Evolutionary conservation across 331 rosid genomes (phyloP), one percentile per base, ranked within the genome.

Genomic region (Arachis monticola): DNA sequence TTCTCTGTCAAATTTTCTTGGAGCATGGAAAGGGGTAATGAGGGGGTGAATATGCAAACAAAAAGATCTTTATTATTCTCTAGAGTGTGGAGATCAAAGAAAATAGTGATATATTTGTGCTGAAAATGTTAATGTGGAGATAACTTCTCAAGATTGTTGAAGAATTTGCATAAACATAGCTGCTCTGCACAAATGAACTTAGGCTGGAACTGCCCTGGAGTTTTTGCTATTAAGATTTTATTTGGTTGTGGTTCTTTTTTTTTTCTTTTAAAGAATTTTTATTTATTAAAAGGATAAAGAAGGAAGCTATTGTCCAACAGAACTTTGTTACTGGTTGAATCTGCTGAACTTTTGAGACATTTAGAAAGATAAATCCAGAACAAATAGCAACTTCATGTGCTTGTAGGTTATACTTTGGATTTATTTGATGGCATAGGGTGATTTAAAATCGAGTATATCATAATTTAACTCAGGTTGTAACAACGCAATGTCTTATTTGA

Each of bases 391-490:
- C 48, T 61, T 72, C n/a, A 17, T 62, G 44, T 38, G 53, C 63
- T 74, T 74, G 44, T 74, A 63, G 63, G 57, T 61, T 47, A 51
- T 10, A 44, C 57, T 46, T 58, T 46, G 47, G 47, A 32, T 45
- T 31, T 64, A 31, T 79, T 72, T 79, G 53, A 59, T 79, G 41
- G 32, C 6, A 7, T 55, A 57, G 68, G 72, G n/a, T 72, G 74
- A 27, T 66, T 22, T 58, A 22, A 59, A 70, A 59, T 74, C 58
- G 60, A 30, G 17, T 67, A 17, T 74, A 17, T 74, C 46, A 42
- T 73, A 59, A 68, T 59, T 78, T 7, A 60, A 72, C 57, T 70
- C 73, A 0, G 71, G 46, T 41, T 7, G 32, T 73, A 61, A 44
- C 38, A 40, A 73, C 65, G 50, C 38, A 67, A 57, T 75, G 47